phyloP scores from a whole-genome alignment of 2,329 filamentous ascomycete species.

The Ceratocystis variospora region DNA sequence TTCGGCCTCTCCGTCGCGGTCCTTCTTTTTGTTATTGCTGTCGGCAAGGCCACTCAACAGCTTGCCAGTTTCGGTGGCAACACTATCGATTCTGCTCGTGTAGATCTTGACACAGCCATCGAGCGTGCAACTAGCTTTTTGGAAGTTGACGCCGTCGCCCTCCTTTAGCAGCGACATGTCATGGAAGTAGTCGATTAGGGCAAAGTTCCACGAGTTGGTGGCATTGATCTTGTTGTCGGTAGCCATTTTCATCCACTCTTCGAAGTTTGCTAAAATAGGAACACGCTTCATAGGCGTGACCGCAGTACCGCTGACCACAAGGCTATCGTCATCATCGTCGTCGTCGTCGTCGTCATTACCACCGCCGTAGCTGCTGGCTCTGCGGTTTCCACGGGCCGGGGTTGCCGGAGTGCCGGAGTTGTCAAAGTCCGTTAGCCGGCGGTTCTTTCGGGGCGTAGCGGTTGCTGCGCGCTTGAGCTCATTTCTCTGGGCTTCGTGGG shows the following conservation, averaged over 20 bases:
- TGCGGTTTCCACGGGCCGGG: slow-evolving; percentile 35
- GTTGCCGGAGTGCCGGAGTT: slow-evolving; percentile 43
- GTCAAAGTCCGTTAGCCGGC: slow-evolving; percentile 44
- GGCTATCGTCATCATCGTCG: slow-evolving; percentile 42
- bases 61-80: slow-evolving; percentile 93
- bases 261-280: slow-evolving; percentile 91
- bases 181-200: slow-evolving; percentile 98
- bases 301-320: slow-evolving; percentile 56
- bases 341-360: slow-evolving; percentile 30
- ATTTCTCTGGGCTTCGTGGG: slow-evolving; percentile 83
- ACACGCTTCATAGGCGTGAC: slow-evolving; percentile 94
- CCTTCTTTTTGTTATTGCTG: slow-evolving; percentile 62
- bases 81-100: slow-evolving; percentile 93
- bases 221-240: slow-evolving; percentile 99
- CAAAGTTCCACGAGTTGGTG: slow-evolving; percentile 97
- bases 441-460: slow-evolving; percentile 54
- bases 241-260: slow-evolving; percentile 99
- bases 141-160: slow-evolving; percentile 94
- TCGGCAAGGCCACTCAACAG: slow-evolving; percentile 86
- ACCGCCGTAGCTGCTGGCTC: slow-evolving; percentile 24
- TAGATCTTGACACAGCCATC: slow-evolving; percentile 99
- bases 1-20: slow-evolving; percentile 52
- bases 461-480: slow-evolving; percentile 65
- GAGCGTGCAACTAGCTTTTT: slow-evolving; percentile 92
- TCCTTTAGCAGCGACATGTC: slow-evolving; percentile 97